These are phyloP conservation scores for Xylariaceae sp. DNA, from an alignment of 2,329 filamentous ascomycete species.

Conservation along the genomic window DNA sequence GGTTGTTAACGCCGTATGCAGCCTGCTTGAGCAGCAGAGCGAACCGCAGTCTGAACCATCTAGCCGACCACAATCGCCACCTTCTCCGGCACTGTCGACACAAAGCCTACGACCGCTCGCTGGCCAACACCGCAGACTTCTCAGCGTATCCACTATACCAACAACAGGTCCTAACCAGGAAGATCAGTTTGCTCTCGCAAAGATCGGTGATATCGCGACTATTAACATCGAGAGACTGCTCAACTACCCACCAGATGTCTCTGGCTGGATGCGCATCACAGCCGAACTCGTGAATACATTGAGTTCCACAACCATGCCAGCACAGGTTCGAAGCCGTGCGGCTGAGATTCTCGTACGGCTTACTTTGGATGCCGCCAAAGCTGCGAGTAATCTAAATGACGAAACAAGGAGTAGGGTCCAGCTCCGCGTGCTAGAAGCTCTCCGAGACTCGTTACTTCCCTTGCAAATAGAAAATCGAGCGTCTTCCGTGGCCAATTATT, in stretches of 20 bases:
- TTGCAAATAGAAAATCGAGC: constrained; percentile 58
- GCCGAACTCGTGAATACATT: constrained; percentile 56
- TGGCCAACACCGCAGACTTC: constrained; percentile 48
- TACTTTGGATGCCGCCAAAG: constrained; percentile 59
- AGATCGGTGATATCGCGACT: constrained; percentile 71
- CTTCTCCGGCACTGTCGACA: constrained; percentile 40
- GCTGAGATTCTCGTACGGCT: constrained; percentile 66
- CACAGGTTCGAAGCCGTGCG: constrained; percentile 60
- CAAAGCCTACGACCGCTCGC: constrained; percentile 30
- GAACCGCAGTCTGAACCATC: constrained; percentile 35
- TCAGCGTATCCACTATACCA: constrained; percentile 51
- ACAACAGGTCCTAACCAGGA: constrained; percentile 59
- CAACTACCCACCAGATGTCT: constrained; percentile 64
- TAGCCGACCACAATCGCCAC: constrained; percentile 43
- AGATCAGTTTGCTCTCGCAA: constrained; percentile 70
- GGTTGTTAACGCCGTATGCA: constrained; percentile 75
- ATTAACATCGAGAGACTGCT: constrained; percentile 78
- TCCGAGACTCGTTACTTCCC: constrained; percentile 62
- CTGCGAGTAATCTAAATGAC: constrained; percentile 55
- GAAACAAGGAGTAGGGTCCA: constrained; percentile 65
- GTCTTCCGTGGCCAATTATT: constrained; percentile 58
- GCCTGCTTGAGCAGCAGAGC: constrained; percentile 59
- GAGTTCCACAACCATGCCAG: constrained; percentile 48
- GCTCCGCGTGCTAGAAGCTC: constrained; percentile 68
- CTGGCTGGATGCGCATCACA: constrained; percentile 74